Conservation (phyloP, 305 asterid genomes). For the Petunia hybrid region DNA sequence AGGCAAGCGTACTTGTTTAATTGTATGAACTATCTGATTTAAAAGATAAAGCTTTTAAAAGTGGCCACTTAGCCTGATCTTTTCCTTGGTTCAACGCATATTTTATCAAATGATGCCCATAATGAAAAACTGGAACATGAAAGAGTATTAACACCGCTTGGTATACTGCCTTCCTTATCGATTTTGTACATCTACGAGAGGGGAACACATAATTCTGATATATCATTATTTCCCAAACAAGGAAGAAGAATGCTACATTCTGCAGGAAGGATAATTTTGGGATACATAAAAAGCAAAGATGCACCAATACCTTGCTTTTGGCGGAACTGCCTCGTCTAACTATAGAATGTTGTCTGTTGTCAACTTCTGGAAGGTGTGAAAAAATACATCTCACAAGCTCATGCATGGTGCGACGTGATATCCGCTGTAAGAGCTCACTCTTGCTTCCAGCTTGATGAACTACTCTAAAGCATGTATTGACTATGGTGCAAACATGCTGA, state of each 20-base stretch:
- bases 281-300: conserved; percentile 30
- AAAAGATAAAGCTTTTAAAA: neutral
- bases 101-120: conserved; percentile 18
- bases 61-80: conserved; percentile 1
- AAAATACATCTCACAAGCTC: conserved; percentile 93
- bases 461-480: conserved; percentile 82
- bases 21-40: neutral
- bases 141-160: neutral
- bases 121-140: neutral
- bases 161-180: conserved; percentile 9
- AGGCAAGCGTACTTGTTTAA: conserved; percentile 3
- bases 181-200: conserved; percentile 13
- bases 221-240: neutral
- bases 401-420: conserved; percentile 93
- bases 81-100: neutral
- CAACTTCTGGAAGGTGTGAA: conserved; percentile 90
- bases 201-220: neutral
- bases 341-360: conserved; percentile 68
- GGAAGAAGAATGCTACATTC: conserved; percentile 27
- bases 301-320: conserved; percentile 63
- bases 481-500: conserved; percentile 95
- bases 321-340: conserved; percentile 75
- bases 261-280: conserved; percentile 32
- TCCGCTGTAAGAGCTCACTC: conserved; percentile 85
- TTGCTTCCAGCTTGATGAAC: conserved; percentile 96